Evolutionary conservation across 2,329 filamentous ascomycete species (phyloP).

Genomic region (Aspergillus alliaceus): DNA sequence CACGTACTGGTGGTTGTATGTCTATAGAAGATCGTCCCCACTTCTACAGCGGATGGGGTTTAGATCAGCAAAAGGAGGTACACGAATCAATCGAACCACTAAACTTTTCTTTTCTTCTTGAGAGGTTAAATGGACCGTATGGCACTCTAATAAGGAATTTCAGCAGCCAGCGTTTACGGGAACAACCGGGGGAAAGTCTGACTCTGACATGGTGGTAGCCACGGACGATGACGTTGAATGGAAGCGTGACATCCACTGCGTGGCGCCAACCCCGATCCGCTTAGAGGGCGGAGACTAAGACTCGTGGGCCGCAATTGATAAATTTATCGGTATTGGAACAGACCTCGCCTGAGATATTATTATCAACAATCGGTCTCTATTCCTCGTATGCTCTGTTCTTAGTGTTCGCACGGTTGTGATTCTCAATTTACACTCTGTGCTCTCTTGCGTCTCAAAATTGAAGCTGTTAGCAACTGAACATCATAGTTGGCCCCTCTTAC

Average conservation of each 20-base stretch:
- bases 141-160: not conserved
- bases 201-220: slow-evolving; percentile 20
- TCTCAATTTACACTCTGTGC: not conserved
- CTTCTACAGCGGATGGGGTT: not conserved
- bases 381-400: not conserved
- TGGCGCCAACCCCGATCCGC: slow-evolving; percentile 11
- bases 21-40: slow-evolving; percentile 7
- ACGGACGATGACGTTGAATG: slow-evolving; percentile 11
- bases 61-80: not conserved
- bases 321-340: slow-evolving; percentile 6
- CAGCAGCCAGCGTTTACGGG: no score
- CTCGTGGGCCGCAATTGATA: slow-evolving; percentile 7
- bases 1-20: slow-evolving; percentile 8
- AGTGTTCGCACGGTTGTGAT: not conserved
- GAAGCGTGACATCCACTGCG: not conserved
- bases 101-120: not conserved
- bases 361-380: not conserved
- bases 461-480: slow-evolving; percentile 1
- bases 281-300: not conserved
- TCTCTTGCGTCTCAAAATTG: not conserved
- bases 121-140: not conserved
- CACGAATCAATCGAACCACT: not conserved
- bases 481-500: not conserved
- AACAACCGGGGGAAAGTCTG: not conserved
- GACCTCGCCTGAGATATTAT: not conserved